Base-by-base conservation (phyloP, 1,139 yeast genomes). In the Citeromyces siamensis region DNA sequence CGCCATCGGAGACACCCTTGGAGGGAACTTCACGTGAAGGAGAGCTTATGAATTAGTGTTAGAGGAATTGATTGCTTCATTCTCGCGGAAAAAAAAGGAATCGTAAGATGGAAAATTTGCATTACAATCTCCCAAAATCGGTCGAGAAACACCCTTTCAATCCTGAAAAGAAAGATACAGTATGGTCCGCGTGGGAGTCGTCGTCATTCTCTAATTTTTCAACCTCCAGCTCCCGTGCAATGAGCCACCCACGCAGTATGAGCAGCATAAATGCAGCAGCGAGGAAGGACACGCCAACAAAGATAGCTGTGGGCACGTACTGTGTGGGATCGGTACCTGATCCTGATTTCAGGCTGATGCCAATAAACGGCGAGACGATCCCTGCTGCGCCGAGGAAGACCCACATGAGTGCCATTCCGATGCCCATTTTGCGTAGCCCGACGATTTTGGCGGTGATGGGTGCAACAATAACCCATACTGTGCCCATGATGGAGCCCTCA, bases 351-450 rank as follows among this genome's bases (percentile, higher is more conserved):
- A 72, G 53, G 8, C 64, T 52, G 21, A 69, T 59, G 2, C 79
- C 79, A 41, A 73, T 64, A 12, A 71, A 63, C 3, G 79, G 78
- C 1, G 76, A 64, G 1, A 59, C 65, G 32, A 70, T 49, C 1
- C 73, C 74, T 14, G 68, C 54, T 2, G 53, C 40, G 9, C 75
- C 79, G 40, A 63, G 47, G 19, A 64, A 54, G 6, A 60, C 49
- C 77, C 77, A 71, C 16, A 66, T 44, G 53, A 65, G 56, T 6
- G 69, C 62, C 52, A 71, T 59, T 0, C 71, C 59, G 17, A 68
- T 63, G 38, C 68, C 68, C 53, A 72, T 55, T 44, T 68, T 70
- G 32, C 58, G 50, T 19, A 73, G 46, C 0, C 79, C 79, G 35
- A 67, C 66, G 10, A 66, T 50, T 33, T 66, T 47, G 1, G 69